A percentile compares a stretch with the other conserved stretches of the same genome.
phyloP scores from a whole-genome alignment of 441 rosid genomes.

The Arabidopsis hybrid region DNA sequence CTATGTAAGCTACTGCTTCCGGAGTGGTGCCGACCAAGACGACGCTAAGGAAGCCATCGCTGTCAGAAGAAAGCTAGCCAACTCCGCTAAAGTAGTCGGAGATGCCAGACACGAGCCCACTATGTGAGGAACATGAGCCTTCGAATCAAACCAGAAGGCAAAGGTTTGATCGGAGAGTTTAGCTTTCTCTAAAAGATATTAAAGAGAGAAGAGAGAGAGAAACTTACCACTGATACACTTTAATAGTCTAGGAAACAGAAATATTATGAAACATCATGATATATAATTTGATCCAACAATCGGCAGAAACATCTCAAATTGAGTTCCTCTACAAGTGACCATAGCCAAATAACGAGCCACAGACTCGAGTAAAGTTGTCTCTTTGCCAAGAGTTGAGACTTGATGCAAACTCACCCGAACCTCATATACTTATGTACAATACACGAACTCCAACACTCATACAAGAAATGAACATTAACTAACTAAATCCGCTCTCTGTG shows the following conservation, averaged over 20 bases:
- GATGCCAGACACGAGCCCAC: too few relatives aligned
- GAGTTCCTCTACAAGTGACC: constrained; percentile 3
- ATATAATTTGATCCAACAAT: neutral
- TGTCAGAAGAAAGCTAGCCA: too few relatives aligned
- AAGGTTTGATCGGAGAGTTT: too few relatives aligned
- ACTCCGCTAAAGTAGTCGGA: too few relatives aligned
- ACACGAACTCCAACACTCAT: constrained; percentile 5
- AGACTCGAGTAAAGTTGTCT: neutral
- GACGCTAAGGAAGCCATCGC: too few relatives aligned
- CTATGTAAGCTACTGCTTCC: too few relatives aligned
- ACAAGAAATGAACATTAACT: constrained; percentile 7
- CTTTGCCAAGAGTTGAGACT: constrained; percentile 17
- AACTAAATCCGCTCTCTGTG: constrained; percentile 34
- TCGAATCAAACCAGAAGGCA: too few relatives aligned
- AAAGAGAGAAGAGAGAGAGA: too few relatives aligned
- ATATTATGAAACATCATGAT: neutral
- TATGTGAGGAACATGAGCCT: too few relatives aligned
- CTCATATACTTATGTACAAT: constrained; percentile 25
- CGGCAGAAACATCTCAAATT: constrained; percentile 1
- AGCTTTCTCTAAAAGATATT: too few relatives aligned
- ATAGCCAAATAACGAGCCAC: neutral
- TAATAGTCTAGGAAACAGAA: neutral
- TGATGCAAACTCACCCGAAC: constrained; percentile 32
- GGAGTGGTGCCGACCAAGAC: too few relatives aligned
- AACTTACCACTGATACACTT: too few relatives aligned